Conservation (phyloP, 805 yeast species). For the Hagleromyces aurorensis region DNA sequence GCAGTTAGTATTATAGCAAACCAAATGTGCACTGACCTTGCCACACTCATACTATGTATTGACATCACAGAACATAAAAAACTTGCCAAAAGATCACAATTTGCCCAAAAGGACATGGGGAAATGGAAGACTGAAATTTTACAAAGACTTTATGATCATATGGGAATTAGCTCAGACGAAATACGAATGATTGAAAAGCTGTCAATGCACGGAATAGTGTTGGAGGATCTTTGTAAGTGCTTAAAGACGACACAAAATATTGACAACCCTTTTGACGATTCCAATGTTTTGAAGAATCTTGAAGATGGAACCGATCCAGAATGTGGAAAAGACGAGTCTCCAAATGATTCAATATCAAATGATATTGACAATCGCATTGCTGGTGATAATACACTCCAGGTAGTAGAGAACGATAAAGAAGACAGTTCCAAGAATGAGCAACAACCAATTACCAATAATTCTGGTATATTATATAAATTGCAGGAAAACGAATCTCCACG, state of each 20-base stretch:
- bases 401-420: not conserved
- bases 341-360: not conserved
- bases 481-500: not conserved
- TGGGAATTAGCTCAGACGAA: constrained; percentile 73
- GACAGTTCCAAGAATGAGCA: not conserved
- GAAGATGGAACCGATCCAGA: constrained; percentile 11
- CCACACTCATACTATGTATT: constrained; percentile 45
- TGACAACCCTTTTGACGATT: constrained; percentile 39
- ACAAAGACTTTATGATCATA: constrained; percentile 66
- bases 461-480: not conserved
- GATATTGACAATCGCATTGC: constrained; percentile 4
- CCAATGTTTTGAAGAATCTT: constrained; percentile 5
- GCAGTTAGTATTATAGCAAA: constrained; percentile 66
- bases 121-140: constrained; percentile 76
- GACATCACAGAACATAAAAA: constrained; percentile 39
- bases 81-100: constrained; percentile 51
- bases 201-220: constrained; percentile 74
- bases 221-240: constrained; percentile 59
- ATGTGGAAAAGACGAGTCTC: constrained; percentile 2
- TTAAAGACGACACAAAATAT: constrained; percentile 45
- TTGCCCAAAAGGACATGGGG: constrained; percentile 69
- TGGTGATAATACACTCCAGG: constrained; percentile 8
- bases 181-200: constrained; percentile 79
- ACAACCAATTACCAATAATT: no score
- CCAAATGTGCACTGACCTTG: constrained; percentile 76